These are phyloP conservation scores for Fusarium caatingaense DNA, from an alignment of 2,329 filamentous ascomycete genomes.

Conservation along the genomic window DNA sequence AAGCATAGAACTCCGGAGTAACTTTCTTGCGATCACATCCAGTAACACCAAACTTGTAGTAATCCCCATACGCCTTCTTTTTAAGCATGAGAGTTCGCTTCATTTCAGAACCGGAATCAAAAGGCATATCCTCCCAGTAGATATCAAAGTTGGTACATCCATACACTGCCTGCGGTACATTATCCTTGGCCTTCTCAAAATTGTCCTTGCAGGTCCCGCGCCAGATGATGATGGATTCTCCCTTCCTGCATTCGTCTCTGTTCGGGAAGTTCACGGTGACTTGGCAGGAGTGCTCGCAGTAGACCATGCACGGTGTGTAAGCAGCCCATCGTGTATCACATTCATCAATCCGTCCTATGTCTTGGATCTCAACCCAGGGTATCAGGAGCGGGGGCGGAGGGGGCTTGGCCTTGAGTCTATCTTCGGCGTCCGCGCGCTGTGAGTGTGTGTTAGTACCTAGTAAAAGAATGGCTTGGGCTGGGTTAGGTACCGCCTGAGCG, in stretches of 20 bases:
- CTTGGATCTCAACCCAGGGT: neutral
- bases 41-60: neutral
- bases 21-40: neutral
- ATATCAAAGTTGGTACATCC: no score
- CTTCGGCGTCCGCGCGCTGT: neutral
- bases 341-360: neutral
- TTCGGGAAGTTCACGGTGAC: no score
- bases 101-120: no score
- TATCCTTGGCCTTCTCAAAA: neutral
- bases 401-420: no score
- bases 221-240: neutral
- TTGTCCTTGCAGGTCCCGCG: neutral
- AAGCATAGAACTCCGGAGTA: neutral
- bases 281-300: accelerated
- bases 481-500: no score
- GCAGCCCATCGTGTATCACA: neutral
- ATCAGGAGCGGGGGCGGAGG: no score
- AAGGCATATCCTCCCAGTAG: no score
- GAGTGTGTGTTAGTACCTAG: no score
- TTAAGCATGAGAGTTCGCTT: no score
- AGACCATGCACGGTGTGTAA: accelerated
- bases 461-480: neutral
- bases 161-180: accelerated
- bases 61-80: no score
- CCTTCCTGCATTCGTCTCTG: neutral